phyloP scores from a whole-genome alignment of 768 basidiomycete genomes.

The Lentinula sp. region DNA sequence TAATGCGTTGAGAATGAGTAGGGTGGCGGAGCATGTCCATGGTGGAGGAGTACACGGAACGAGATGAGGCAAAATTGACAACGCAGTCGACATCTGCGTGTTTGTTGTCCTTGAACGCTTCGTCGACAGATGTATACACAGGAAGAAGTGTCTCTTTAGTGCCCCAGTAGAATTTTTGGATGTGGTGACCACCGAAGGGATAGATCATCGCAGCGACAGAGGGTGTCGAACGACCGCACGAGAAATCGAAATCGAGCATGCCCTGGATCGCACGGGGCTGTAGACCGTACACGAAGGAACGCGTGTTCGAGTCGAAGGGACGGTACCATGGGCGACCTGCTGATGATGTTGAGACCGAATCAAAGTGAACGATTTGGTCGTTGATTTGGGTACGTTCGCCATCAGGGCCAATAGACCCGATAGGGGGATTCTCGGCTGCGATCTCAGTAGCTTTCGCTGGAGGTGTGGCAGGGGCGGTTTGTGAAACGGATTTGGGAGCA shows the following conservation, averaged over 20 bases:
- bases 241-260: slow-evolving; percentile 97
- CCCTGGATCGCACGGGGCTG: slow-evolving; percentile 99
- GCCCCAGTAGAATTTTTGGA: slow-evolving; percentile 99
- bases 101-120: slow-evolving; percentile 40
- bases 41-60: slow-evolving; percentile 92
- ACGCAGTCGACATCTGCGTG: slow-evolving; percentile 96
- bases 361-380: slow-evolving; percentile 91
- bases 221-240: slow-evolving; percentile 86
- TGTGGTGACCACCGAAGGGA: slow-evolving; percentile 99
- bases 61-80: slow-evolving; percentile 95
- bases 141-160: slow-evolving; percentile 98
- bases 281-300: slow-evolving; percentile 96
- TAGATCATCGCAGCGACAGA: slow-evolving; percentile 99
- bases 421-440: slow-evolving; percentile 28
- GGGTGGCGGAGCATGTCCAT: slow-evolving; percentile 85
- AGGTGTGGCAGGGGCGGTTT: slow-evolving; percentile 45
- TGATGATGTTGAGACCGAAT: slow-evolving; percentile 31
- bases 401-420: slow-evolving; percentile 2
- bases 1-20: slow-evolving; percentile 71
- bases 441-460: slow-evolving; percentile 26
- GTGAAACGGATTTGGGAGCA: slow-evolving; percentile 16
- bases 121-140: slow-evolving; percentile 70
- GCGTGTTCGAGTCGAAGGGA: slow-evolving; percentile 91
- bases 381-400: slow-evolving; percentile 64
- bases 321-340: slow-evolving; percentile 67